These are phyloP conservation scores for Thelephora ganbajun DNA, from an alignment of 768 basidiomycete genomes.

Conservation along the genomic window DNA sequence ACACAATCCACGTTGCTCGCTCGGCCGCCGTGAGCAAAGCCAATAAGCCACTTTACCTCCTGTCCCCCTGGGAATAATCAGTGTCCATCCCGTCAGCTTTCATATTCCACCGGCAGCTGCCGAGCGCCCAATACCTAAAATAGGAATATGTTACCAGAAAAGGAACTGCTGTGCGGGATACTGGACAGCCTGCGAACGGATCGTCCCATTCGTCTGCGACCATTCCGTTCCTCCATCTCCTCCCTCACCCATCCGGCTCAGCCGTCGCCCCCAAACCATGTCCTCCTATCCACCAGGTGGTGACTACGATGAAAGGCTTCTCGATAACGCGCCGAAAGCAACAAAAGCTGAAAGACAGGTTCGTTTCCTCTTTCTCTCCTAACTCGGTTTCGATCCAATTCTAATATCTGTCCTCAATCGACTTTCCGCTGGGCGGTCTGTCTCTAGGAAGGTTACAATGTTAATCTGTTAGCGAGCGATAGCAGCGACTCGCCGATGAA, in stretches of 20 bases:
- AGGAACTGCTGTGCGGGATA: not conserved
- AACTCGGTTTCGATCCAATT: not conserved
- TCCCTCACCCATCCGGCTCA: not conserved
- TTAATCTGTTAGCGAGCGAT: constrained; percentile 23
- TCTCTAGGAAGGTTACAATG: constrained; percentile 40
- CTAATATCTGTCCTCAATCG: too few species aligned
- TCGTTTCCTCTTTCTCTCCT: not conserved
- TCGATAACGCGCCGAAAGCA: constrained; percentile 16
- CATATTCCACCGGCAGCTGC: too few species aligned
- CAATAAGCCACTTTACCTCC: too few species aligned
- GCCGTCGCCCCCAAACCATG: not conserved
- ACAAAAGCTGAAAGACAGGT: constrained; percentile 20
- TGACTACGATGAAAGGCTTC: constrained; percentile 16
- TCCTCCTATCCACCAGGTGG: not conserved
- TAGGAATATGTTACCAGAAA: not conserved
- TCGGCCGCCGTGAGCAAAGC: too few species aligned
- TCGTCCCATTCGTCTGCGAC: not conserved
- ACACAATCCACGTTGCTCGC: too few species aligned
- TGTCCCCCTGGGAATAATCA: too few species aligned
- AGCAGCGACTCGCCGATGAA: constrained; percentile 10
- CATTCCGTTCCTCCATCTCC: not conserved
- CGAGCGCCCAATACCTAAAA: not conserved
- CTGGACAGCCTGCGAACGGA: not conserved
- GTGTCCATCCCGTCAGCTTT: too few species aligned
- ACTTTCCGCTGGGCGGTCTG: not conserved